A percentile compares a stretch with the other conserved stretches of the same genome.
Conservation (phyloP, 108 stramenopile species). For the Skeletonema menzelii region DNA sequence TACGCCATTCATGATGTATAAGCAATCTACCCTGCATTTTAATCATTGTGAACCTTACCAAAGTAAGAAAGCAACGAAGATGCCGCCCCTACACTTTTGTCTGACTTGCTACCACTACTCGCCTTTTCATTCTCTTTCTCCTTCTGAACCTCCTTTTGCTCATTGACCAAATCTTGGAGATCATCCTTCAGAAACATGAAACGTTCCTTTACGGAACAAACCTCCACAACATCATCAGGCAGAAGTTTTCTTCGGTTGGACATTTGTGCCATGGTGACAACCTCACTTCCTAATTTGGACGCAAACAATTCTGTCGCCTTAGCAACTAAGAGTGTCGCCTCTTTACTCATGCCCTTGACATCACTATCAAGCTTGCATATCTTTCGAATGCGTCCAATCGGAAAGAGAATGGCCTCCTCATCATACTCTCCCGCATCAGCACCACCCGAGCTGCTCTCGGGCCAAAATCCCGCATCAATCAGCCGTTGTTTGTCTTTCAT, state of each 20-base stretch:
- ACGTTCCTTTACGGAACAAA: slow-evolving; percentile 63
- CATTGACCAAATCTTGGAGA: slow-evolving; percentile 38
- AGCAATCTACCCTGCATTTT: not conserved
- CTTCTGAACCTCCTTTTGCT: slow-evolving; percentile 22
- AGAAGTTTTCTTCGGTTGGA: slow-evolving; percentile 78
- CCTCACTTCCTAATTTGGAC: slow-evolving; percentile 62
- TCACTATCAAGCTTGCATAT: slow-evolving; percentile 90
- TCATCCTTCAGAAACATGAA: slow-evolving; percentile 79
- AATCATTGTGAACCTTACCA: not conserved
- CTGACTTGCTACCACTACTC: slow-evolving; percentile 2
- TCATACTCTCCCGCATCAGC: slow-evolving; percentile 13
- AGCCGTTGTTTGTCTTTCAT: slow-evolving; percentile 56
- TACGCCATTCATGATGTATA: not conserved
- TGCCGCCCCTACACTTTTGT: not conserved
- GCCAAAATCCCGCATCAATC: slow-evolving; percentile 49
- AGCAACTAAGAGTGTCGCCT: slow-evolving; percentile 74
- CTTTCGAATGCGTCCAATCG: slow-evolving; percentile 82
- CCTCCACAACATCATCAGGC: slow-evolving; percentile 75
- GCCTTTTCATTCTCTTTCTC: slow-evolving; percentile 25
- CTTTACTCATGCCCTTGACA: slow-evolving; percentile 77
- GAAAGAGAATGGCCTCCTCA: slow-evolving; percentile 48
- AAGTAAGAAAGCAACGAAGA: slow-evolving; percentile 8
- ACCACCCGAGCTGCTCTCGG: slow-evolving; percentile 10
- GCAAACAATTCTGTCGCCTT: slow-evolving; percentile 82
- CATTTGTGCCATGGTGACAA: slow-evolving; percentile 66